Conservation (phyloP, 2,329 filamentous ascomycete genomes). For the Ophiostoma pallidulum region DNA sequence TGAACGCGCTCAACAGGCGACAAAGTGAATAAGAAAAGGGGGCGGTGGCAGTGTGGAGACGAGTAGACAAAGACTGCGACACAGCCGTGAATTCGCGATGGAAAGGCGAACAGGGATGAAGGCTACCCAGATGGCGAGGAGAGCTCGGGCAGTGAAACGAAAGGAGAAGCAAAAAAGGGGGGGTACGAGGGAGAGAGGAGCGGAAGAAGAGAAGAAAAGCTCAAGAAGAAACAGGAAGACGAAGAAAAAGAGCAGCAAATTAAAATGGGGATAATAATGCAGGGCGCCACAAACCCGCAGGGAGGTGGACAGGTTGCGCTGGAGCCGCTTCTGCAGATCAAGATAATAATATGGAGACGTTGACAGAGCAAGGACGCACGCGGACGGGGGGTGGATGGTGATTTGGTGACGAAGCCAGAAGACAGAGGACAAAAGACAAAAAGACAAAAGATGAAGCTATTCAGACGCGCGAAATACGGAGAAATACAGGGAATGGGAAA, state of each 20-base stretch:
- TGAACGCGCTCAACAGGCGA: no score
- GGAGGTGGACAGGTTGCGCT: background rate
- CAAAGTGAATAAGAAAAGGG: background rate
- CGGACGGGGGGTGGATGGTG: no score
- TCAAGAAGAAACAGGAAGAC: background rate
- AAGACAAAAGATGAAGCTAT: no score
- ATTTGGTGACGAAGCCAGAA: no score
- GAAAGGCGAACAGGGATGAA: background rate
- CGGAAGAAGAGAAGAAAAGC: conserved; percentile 6
- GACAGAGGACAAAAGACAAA: no score
- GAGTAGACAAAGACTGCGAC: background rate
- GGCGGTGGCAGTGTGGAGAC: background rate
- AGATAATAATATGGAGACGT: background rate
- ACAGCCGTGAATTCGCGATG: background rate
- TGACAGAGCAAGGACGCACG: no score
- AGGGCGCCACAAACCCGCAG: conserved; percentile 9
- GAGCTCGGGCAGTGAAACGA: conserved; percentile 1
- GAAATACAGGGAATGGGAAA: no score
- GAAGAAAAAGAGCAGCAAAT: conserved; percentile 3
- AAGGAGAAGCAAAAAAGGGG: background rate
- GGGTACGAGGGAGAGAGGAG: no score
- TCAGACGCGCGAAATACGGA: background rate
- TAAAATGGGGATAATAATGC: conserved; percentile 6
- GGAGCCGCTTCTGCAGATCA: background rate
- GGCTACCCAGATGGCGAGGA: conserved; percentile 1